Evolutionary conservation across 805 yeast genomes (phyloP).

Genomic region (Lipomyces yamanashiensis): DNA sequence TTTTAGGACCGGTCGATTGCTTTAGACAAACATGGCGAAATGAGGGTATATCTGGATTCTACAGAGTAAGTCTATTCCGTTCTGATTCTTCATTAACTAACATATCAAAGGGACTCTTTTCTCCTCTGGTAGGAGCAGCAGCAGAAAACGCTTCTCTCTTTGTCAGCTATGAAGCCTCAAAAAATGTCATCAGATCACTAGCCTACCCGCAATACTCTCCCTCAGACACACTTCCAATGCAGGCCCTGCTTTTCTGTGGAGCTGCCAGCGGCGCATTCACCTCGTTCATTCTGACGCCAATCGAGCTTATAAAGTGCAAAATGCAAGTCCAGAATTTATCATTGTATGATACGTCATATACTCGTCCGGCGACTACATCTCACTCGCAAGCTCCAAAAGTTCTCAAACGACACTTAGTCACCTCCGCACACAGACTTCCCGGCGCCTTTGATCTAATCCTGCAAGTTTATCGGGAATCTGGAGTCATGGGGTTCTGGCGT

Average conservation of each 20-base stretch:
- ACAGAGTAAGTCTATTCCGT: constrained; percentile 46
- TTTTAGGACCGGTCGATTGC: constrained; percentile 67
- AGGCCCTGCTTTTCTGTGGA: constrained; percentile 66
- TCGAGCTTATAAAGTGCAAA: constrained; percentile 88
- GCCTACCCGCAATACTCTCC: constrained; percentile 1
- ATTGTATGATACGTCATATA: constrained; percentile 17
- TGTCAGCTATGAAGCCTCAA: constrained; percentile 43
- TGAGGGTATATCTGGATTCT: constrained; percentile 83
- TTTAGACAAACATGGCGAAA: constrained; percentile 60
- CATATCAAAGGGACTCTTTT: constrained; percentile 58
- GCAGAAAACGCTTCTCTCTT: constrained; percentile 84
- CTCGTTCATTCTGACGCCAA: constrained; percentile 83
- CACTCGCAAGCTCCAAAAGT: neutral
- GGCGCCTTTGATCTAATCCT: constrained; percentile 42
- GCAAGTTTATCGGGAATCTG: constrained; percentile 55
- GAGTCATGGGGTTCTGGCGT: constrained; percentile 78
- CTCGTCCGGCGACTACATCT: neutral
- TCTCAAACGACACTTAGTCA: neutral
- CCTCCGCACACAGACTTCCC: constrained; percentile 9
- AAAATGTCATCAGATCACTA: constrained; percentile 4
- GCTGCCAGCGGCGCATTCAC: constrained; percentile 83
- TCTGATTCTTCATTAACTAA: neutral
- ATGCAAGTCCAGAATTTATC: constrained; percentile 67
- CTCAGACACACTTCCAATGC: constrained; percentile 45
- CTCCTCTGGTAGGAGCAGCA: constrained; percentile 90